Evolutionary conservation across 148 eudicot species (phyloP).

Genomic region (Diospyros kaki): DNA sequence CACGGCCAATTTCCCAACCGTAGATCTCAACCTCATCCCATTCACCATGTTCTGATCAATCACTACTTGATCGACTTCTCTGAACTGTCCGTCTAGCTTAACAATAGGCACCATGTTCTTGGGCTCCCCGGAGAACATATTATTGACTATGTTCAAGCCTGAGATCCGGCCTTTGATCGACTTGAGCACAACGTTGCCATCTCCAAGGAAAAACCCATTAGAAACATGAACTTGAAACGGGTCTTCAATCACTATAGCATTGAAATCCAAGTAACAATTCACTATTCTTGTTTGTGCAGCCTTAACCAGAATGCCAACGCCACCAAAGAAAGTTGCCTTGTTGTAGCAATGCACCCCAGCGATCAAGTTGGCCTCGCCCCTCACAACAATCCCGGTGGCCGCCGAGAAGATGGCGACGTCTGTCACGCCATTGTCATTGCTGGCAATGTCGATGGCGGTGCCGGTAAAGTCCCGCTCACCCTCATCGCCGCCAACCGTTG

Average conservation of each 20-base stretch:
- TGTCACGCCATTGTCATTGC: slow-evolving; percentile 40
- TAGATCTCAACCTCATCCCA: slow-evolving; percentile 39
- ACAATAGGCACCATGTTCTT: slow-evolving; percentile 23
- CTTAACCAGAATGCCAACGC: slow-evolving; percentile 35
- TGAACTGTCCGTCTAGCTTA: slow-evolving; percentile 30
- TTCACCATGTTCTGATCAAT: slow-evolving; percentile 35
- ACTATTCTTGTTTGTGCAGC: slow-evolving; percentile 30
- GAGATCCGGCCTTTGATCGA: slow-evolving; percentile 26
- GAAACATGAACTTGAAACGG: slow-evolving; percentile 35
- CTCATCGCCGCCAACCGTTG: slow-evolving; percentile 33
- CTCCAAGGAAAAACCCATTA: slow-evolving; percentile 45
- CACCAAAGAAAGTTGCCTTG: slow-evolving; percentile 42
- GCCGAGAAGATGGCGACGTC: slow-evolving; percentile 45
- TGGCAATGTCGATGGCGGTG: slow-evolving; percentile 37
- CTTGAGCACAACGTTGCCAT: slow-evolving; percentile 38
- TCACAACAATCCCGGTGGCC: slow-evolving; percentile 21
- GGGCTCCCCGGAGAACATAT: slow-evolving; percentile 33
- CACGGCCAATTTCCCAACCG: slow-evolving; percentile 26
- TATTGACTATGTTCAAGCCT: slow-evolving; percentile 31
- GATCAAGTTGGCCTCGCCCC: slow-evolving; percentile 36
- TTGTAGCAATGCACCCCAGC: slow-evolving; percentile 49
- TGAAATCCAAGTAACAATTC: slow-evolving; percentile 39
- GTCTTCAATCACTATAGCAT: slow-evolving; percentile 37
- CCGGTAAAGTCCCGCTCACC: slow-evolving; percentile 26
- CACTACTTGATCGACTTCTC: slow-evolving; percentile 33